Conservation (phyloP, 1,284 basidiomycete genomes). For the Takashimella tepidaria region DNA sequence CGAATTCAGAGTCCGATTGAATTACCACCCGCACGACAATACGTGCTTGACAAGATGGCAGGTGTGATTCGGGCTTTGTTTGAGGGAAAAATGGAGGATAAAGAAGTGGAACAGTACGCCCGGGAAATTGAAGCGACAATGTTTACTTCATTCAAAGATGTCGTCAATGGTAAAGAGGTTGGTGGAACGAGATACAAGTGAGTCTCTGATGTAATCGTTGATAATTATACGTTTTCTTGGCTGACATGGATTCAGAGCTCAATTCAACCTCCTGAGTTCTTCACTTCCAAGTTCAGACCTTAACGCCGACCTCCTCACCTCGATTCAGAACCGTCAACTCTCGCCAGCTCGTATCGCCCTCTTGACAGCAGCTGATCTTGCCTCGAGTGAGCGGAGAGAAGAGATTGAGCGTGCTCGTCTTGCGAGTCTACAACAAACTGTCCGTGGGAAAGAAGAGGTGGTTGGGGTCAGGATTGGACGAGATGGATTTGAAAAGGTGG, state of each 20-base stretch:
- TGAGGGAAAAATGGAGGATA: slow-evolving; percentile 17
- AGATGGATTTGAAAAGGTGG: slow-evolving; percentile 39
- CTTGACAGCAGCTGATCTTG: slow-evolving; percentile 34
- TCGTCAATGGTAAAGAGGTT: slow-evolving; percentile 30
- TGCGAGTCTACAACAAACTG: slow-evolving; percentile 32
- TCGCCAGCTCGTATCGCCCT: slow-evolving; percentile 28
- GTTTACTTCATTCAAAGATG: slow-evolving; percentile 34
- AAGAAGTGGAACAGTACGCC: slow-evolving; percentile 19
- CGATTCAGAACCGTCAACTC: slow-evolving; percentile 19
- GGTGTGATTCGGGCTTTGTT: slow-evolving; percentile 24
- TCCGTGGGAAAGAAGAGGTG: slow-evolving; percentile 26
- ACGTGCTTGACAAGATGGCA: slow-evolving; percentile 31
- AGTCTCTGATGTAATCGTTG: slow-evolving; percentile 8
- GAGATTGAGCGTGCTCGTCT: slow-evolving; percentile 30
- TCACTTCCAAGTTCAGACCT: slow-evolving; percentile 27
- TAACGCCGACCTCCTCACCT: slow-evolving; percentile 20
- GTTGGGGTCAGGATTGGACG: slow-evolving; percentile 28
- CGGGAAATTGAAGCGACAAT: slow-evolving; percentile 29
- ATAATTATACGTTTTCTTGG: no score
- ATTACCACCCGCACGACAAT: slow-evolving; percentile 32
- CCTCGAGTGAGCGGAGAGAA: slow-evolving; percentile 31
- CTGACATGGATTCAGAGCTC: slow-evolving; percentile 25
- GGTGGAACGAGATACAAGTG: slow-evolving; percentile 41
- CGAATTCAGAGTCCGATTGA: not conserved
- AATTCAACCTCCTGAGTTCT: slow-evolving; percentile 35